A percentile compares a stretch with the other conserved stretches of the same genome.
Conservation (phyloP, 768 basidiomycete species). For the Boletus rex-veris region DNA sequence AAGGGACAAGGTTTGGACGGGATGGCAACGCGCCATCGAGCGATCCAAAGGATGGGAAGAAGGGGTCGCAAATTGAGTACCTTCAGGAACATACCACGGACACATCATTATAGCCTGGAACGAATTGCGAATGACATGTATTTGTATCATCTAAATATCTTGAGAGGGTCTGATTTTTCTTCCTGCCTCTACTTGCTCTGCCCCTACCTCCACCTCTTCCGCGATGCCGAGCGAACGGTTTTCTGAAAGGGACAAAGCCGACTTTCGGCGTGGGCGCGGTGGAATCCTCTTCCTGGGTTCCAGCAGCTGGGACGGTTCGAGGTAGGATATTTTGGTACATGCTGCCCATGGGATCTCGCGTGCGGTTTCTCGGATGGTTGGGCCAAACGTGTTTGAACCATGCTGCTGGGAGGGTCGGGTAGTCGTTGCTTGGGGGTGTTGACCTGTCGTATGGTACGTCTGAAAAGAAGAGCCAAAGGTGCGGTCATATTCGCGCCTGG, state of each 20-base stretch:
- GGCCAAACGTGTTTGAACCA: slow-evolving; percentile 28
- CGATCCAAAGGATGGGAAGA: slow-evolving; percentile 81
- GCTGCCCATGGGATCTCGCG: slow-evolving; percentile 11
- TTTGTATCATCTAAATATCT: no score
- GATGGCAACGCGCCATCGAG: slow-evolving; percentile 89
- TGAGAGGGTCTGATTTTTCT: no score
- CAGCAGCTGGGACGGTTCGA: no score
- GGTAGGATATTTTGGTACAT: no score
- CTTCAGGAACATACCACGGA: not conserved
- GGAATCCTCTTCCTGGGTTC: no score
- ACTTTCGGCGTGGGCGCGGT: no score
- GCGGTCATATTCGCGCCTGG: slow-evolving; percentile 34
- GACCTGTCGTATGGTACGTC: slow-evolving; percentile 2
- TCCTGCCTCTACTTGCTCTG: no score
- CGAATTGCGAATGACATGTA: not conserved
- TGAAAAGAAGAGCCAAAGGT: slow-evolving; percentile 12
- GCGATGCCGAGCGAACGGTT: no score
- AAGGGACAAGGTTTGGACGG: slow-evolving; percentile 63
- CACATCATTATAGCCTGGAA: not conserved
- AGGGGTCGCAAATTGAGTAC: slow-evolving; percentile 34
- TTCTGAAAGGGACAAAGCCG: no score
- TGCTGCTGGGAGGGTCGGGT: slow-evolving; percentile 23
- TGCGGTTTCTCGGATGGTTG: slow-evolving; percentile 20
- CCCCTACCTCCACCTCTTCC: no score
- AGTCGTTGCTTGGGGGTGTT: slow-evolving; percentile 32